Conservation (phyloP, 139 green algal species). For the Coelastrella sp. region DNA sequence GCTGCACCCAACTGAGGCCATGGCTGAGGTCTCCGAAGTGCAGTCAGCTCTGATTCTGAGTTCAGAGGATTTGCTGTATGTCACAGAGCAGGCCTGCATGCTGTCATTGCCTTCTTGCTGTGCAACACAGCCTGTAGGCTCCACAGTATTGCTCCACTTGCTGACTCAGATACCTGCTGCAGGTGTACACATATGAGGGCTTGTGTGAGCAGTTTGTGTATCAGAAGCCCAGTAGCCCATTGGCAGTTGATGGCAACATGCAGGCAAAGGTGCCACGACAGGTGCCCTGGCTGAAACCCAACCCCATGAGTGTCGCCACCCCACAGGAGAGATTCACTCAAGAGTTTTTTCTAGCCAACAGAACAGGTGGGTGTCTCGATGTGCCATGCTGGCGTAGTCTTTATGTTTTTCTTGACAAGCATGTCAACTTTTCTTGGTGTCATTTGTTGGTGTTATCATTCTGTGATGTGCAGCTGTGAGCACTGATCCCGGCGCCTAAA, state of each 20-base stretch:
- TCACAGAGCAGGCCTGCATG: too few species aligned
- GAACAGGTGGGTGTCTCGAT: background rate
- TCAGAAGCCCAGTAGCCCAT: background rate
- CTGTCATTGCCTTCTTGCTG: too few species aligned
- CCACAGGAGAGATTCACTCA: slow-evolving; percentile 49
- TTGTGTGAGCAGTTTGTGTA: slow-evolving; percentile 53
- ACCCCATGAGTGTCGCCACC: background rate
- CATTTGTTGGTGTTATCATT: too few species aligned
- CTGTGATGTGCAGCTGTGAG: too few species aligned
- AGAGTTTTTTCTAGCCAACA: slow-evolving; percentile 56
- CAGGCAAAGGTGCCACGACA: background rate
- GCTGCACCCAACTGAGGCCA: background rate
- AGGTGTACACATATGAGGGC: slow-evolving; percentile 60
- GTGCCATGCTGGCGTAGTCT: background rate
- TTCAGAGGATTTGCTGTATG: too few species aligned
- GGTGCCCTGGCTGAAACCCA: slow-evolving; percentile 49
- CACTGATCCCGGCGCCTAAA: too few species aligned
- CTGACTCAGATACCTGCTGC: background rate
- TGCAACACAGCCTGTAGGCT: too few species aligned
- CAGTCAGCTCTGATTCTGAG: too few species aligned
- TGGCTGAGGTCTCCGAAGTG: background rate
- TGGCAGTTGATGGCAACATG: slow-evolving; percentile 24
- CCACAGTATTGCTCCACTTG: background rate
- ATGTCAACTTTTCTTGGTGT: too few species aligned
- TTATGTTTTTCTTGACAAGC: too few species aligned